phyloP scores from a whole-genome alignment of 2,329 filamentous ascomycete species.

The Seiridium cupressi region DNA sequence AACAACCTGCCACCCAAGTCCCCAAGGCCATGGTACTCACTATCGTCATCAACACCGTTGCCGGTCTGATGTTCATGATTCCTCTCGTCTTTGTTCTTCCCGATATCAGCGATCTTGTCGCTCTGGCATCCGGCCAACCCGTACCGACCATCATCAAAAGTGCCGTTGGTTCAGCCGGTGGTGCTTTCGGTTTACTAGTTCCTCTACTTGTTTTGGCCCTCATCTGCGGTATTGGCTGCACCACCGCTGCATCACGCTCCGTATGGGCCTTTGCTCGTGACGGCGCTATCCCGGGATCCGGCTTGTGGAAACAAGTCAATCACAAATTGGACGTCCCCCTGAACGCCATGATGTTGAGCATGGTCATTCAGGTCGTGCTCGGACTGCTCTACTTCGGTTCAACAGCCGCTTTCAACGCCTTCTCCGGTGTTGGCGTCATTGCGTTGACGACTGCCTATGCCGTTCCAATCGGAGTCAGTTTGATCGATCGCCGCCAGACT shows the following conservation, averaged over 20 bases:
- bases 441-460: conserved; percentile 68
- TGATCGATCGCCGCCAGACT: conserved; percentile 59
- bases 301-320: conserved; percentile 61
- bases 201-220: conserved; percentile 65
- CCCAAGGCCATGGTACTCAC: conserved; percentile 72
- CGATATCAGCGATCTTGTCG: conserved; percentile 53
- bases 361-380: conserved; percentile 62
- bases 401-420: conserved; percentile 68
- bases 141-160: conserved; percentile 62
- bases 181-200: conserved; percentile 60
- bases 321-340: conserved; percentile 61
- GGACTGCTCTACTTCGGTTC: conserved; percentile 70
- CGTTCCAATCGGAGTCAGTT: conserved; percentile 62
- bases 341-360: conserved; percentile 72
- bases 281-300: conserved; percentile 64
- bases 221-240: conserved; percentile 68
- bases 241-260: conserved; percentile 65
- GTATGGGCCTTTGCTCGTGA: conserved; percentile 71
- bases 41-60: conserved; percentile 64
- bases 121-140: conserved; percentile 57
- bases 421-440: conserved; percentile 69
- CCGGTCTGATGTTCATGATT: conserved; percentile 66
- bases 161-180: conserved; percentile 59
- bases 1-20: conserved; percentile 63
- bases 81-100: conserved; percentile 69